Conservation (phyloP, 768 basidiomycete genomes). For the Crucibulum laeve region DNA sequence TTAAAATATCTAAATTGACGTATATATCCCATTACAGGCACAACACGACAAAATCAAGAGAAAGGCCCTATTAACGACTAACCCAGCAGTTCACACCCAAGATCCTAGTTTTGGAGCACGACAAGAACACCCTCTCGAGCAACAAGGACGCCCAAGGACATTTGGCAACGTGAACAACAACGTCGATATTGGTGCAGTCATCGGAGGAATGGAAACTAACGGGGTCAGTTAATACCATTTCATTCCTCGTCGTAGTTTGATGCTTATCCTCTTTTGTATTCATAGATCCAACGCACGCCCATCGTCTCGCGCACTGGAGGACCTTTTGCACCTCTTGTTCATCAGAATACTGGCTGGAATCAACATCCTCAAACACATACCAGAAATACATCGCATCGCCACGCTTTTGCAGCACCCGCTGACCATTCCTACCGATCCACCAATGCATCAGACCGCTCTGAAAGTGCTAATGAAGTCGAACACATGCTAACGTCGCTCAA, state of each 20-base stretch:
- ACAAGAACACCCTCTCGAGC: conserved; percentile 13
- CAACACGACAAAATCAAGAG: conserved; percentile 84
- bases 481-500: conserved; percentile 42
- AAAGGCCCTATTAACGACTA: conserved; percentile 54
- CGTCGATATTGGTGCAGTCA: conserved; percentile 49
- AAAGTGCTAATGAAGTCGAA: conserved; percentile 73
- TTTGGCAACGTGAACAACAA: conserved; percentile 21
- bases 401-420: conserved; percentile 34
- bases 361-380: conserved; percentile 23
- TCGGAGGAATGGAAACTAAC: conserved; percentile 62
- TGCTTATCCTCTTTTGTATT: neutral
- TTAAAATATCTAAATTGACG: neutral
- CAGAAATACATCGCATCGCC: conserved; percentile 41
- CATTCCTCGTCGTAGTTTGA: neutral
- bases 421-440: conserved; percentile 41
- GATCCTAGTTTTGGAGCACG: conserved; percentile 4
- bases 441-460: conserved; percentile 53
- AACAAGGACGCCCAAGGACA: conserved; percentile 14
- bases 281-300: conserved; percentile 68
- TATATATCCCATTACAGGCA: conserved; percentile 31
- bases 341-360: conserved; percentile 21
- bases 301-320: conserved; percentile 45
- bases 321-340: conserved; percentile 18
- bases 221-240: conserved; percentile 36
- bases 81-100: conserved; percentile 13